Conservation (phyloP, 148 eudicot genomes). For the Cornus suecica region DNA sequence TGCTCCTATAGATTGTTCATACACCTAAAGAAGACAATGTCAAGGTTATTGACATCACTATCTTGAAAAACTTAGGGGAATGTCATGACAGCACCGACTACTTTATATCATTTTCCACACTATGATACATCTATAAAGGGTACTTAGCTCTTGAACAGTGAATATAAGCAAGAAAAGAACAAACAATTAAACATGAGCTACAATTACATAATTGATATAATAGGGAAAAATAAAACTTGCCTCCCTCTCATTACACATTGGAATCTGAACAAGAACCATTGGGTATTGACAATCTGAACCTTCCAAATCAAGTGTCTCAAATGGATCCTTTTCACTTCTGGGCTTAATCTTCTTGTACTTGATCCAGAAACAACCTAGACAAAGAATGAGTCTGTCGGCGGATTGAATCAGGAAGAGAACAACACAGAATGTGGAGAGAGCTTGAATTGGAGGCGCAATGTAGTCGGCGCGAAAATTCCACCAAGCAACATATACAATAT, state of each 20-base stretch:
- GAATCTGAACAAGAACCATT: slow-evolving; percentile 64
- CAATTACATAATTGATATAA: not conserved
- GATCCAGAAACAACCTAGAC: slow-evolving; percentile 62
- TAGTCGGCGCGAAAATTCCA: slow-evolving; percentile 37
- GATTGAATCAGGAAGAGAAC: slow-evolving; percentile 52
- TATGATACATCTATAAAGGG: not conserved
- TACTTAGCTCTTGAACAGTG: not conserved
- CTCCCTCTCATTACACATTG: slow-evolving; percentile 65
- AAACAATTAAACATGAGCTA: not conserved
- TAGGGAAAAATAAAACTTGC: slow-evolving; percentile 16
- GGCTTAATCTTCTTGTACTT: slow-evolving; percentile 47
- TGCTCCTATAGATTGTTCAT: slow-evolving; percentile 68
- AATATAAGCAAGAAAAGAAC: not conserved
- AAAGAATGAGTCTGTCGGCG: slow-evolving; percentile 47
- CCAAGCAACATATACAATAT: slow-evolving; percentile 39
- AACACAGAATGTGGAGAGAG: slow-evolving; percentile 44
- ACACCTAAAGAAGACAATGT: slow-evolving; percentile 38
- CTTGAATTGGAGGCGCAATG: slow-evolving; percentile 46
- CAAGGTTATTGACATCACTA: slow-evolving; percentile 3
- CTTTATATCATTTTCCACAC: slow-evolving; percentile 7
- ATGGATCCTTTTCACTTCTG: slow-evolving; percentile 24
- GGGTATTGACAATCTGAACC: slow-evolving; percentile 37
- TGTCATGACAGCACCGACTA: slow-evolving; percentile 3
- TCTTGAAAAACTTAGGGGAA: not conserved
- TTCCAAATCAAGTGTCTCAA: slow-evolving; percentile 38